Conservation (phyloP, 208 protist genomes). For the Leishmania mexicana region DNA sequence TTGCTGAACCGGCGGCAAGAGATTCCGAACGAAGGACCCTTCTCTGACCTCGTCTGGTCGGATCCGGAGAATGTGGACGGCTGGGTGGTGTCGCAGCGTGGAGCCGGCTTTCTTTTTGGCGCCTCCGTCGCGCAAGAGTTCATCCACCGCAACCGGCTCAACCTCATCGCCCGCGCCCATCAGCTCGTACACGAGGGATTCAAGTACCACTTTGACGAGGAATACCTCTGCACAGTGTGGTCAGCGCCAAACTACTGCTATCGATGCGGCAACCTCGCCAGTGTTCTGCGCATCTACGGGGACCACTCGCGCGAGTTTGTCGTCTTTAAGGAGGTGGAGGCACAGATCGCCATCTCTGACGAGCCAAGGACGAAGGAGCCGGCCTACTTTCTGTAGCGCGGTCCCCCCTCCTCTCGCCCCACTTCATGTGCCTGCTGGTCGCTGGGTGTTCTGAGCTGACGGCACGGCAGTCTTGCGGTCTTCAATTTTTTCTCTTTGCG, state of each 20-base stretch:
- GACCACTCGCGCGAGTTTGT: constrained; percentile 88
- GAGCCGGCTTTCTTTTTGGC: constrained; percentile 90
- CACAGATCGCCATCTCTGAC: constrained; percentile 42
- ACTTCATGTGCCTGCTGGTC: background rate
- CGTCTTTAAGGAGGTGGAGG: constrained; percentile 79
- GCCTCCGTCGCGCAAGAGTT: constrained; percentile 78
- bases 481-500: background rate
- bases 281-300: constrained; percentile 92
- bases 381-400: constrained; percentile 71
- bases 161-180: constrained; percentile 88
- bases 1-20: constrained; percentile 83
- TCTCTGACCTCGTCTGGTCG: constrained; percentile 90
- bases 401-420: background rate
- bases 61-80: constrained; percentile 89
- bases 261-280: constrained; percentile 95
- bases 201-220: constrained; percentile 90
- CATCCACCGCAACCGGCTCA: constrained; percentile 79
- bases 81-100: constrained; percentile 81
- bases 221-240: constrained; percentile 95
- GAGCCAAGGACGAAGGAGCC: constrained; percentile 47
- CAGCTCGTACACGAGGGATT: constrained; percentile 93
- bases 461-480: background rate
- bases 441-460: background rate
- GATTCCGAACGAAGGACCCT: constrained; percentile 86
- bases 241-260: constrained; percentile 99